A percentile compares a stretch with the other conserved stretches of the same genome.
phyloP scores from a whole-genome alignment of 148 eudicot genomes.

The Rhododendron ovatum region DNA sequence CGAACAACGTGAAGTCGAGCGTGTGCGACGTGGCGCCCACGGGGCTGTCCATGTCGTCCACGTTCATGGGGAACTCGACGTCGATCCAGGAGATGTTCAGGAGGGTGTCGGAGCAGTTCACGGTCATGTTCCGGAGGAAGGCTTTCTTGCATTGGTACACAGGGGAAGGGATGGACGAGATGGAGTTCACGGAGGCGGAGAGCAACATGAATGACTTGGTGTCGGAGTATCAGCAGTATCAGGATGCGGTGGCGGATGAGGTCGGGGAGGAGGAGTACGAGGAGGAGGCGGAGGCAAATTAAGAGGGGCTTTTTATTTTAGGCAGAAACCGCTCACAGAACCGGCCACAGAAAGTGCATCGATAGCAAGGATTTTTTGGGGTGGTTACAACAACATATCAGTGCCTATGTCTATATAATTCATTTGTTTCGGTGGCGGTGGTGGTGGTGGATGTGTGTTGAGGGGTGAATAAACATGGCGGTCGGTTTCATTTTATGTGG shows the following conservation, averaged over 20 bases:
- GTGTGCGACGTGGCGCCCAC: constrained; percentile 1
- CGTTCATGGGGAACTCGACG: constrained; percentile 9
- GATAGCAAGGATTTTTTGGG: no score
- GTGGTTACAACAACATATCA: no score
- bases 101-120: constrained; percentile 9
- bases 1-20: constrained; percentile 7
- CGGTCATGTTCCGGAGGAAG: constrained; percentile 13
- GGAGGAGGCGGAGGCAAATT: constrained; percentile 3
- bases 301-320: background rate
- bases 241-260: constrained; percentile 12
- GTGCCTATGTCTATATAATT: background rate
- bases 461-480: background rate
- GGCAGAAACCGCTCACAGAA: no score
- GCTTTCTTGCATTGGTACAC: constrained; percentile 18
- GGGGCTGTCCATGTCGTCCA: background rate
- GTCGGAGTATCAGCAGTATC: constrained; percentile 12
- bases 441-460: background rate
- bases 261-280: constrained; percentile 8
- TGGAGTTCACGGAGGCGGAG: constrained; percentile 13
- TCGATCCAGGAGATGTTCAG: constrained; percentile 12
- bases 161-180: constrained; percentile 12
- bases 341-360: no score
- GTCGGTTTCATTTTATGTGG: background rate
- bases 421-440: background rate
- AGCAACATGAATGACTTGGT: constrained; percentile 13